Conservation (phyloP, 1,139 yeast species). For the Yamadazyma blattariae region DNA sequence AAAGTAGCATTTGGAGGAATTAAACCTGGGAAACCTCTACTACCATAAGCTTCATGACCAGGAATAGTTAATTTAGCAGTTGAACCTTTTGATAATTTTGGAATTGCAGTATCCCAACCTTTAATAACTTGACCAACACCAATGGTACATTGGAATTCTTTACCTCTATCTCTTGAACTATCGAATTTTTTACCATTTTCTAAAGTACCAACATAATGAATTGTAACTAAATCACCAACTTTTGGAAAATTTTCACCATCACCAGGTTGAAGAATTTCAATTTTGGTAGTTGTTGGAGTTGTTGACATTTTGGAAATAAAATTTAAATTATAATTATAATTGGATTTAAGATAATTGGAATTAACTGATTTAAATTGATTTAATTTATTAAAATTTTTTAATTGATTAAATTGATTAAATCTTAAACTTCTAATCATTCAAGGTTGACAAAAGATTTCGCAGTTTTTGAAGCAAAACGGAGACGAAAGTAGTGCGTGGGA, state of each 20-base stretch:
- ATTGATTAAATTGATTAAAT: not conserved
- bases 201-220: conserved; percentile 93
- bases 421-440: conserved; percentile 1
- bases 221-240: conserved; percentile 81
- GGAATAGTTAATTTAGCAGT: conserved; percentile 90
- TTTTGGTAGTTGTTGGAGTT: conserved; percentile 42
- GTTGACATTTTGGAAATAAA: conserved; percentile 28
- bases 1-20: conserved; percentile 96
- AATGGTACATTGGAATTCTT: conserved; percentile 88
- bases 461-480: too few species aligned
- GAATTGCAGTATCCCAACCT: conserved; percentile 96
- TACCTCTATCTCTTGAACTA: conserved; percentile 89
- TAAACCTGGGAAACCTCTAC: conserved; percentile 91
- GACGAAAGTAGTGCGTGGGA: too few species aligned
- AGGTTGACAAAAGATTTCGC: too few species aligned
- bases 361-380: too few species aligned
- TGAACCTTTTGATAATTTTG: conserved; percentile 87
- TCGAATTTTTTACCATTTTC: conserved; percentile 95
- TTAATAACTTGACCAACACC: conserved; percentile 96
- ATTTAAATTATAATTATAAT: too few species aligned
- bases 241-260: conserved; percentile 87
- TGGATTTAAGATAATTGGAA: too few species aligned
- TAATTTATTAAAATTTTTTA: not conserved
- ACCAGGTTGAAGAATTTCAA: conserved; percentile 53
- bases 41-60: conserved; percentile 90